These are phyloP conservation scores for Chaetoceros muelleri DNA, from an alignment of 108 stramenopile species.

Conservation along the genomic window DNA sequence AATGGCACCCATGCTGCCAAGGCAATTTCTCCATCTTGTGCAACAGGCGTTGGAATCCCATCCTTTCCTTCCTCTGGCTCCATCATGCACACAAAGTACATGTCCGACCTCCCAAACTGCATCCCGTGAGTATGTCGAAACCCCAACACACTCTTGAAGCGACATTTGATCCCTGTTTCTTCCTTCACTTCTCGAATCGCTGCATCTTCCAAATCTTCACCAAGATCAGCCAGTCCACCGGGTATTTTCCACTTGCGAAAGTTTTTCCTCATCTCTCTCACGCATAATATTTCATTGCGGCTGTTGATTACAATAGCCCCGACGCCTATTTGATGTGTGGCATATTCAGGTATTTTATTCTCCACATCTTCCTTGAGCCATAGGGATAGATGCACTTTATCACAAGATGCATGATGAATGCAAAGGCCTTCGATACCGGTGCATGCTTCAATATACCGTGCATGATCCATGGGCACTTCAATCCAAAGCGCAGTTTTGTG, in stretches of 20 bases:
- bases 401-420: constrained; percentile 55
- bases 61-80: constrained; percentile 43
- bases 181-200: constrained; percentile 77
- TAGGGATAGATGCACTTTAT: constrained; percentile 33
- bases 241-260: constrained; percentile 84
- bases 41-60: constrained; percentile 32
- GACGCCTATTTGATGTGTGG: constrained; percentile 66
- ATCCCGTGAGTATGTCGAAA: constrained; percentile 76
- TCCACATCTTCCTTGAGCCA: constrained; percentile 38
- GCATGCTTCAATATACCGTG: constrained; percentile 36
- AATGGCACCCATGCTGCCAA: constrained; percentile 51
- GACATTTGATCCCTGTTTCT: constrained; percentile 74
- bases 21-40: constrained; percentile 65
- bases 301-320: constrained; percentile 61
- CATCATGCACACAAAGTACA: constrained; percentile 70
- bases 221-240: constrained; percentile 68
- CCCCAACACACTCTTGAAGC: constrained; percentile 49
- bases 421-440: constrained; percentile 22
- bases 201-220: constrained; percentile 67
- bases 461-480: constrained; percentile 48
- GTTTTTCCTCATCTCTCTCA: constrained; percentile 58
- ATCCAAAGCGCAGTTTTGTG: constrained; percentile 61
- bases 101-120: constrained; percentile 57
- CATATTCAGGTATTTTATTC: constrained; percentile 55
- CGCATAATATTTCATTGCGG: constrained; percentile 57